Evolutionary conservation across 805 yeast genomes (phyloP), one percentile per base, ranked within the genome.

Genomic region (Debaryomyces hansenii): DNA sequence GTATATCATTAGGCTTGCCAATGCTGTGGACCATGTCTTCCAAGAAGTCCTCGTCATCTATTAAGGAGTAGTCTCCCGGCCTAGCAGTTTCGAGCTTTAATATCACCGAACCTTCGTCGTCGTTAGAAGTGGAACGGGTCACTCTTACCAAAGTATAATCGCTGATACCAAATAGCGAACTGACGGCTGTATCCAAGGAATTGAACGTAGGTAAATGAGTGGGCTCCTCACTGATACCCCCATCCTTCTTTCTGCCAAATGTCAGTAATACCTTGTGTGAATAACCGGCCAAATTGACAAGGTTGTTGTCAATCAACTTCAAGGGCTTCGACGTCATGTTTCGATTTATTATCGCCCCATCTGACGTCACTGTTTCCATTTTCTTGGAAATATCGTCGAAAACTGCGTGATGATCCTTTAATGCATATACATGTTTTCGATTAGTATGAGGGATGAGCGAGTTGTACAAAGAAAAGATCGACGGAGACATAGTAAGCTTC

Each of bases 81-180:
- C 66, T 69, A 0, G 82, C 79, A 1, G 83, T 75, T 55, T 80
- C 85, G 40, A 80, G 62, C 52, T 80, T 80, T 38, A 80, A 61
- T 2, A 79, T 64, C n/a, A 72, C 67, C 4, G 82, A 72, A 3
- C 83, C 83, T 10, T 79, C 80, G 36, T 60, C 62, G 49, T 77
- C 82, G 24, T 70, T 66, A 2, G 83, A 77, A 2, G 83, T 79
- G 0, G 83, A 79, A 47, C 84, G 62, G 2, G 84, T 79, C 10
- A 80, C 76, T 39, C 85, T 64, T 7, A 80, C 64, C 20, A 79
- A 53, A 1, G 82, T 66, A 56, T 70, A 80, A 10, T 72, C 70
- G 4, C 59, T 58, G 4, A 66, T 37, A 3, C 70, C 70, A 56
- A 79, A 80, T 10, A 78, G 54, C 2, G 68, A 58, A 34, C 62